Base-by-base conservation (phyloP, 371 early-diverging fungal species). In the Mucor circinelloides region DNA sequence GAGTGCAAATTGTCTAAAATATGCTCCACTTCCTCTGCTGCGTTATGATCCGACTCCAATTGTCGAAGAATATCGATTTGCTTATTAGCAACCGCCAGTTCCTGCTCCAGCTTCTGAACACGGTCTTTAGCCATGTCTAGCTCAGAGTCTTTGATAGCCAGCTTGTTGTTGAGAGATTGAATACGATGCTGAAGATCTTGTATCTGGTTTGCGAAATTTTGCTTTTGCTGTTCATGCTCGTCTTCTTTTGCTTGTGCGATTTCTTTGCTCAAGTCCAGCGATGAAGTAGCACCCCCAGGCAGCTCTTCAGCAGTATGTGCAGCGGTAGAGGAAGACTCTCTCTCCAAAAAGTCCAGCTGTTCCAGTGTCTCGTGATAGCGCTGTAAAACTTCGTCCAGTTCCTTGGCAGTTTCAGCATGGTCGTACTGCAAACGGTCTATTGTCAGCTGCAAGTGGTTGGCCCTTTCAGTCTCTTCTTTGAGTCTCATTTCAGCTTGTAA, bases 171-270 rank as follows among this genome's bases (percentile, higher is more conserved):
- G 2, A 59, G 21, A 0, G 52, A 36, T 34, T 67, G 55, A 6
- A 63, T 25, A 0, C 46, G 42, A 19, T 60, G 31, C 12, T 75
- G 66, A 21, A 80, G 50, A 2, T 54, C 42, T 9, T 40, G 42
- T 15, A 76, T 76, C 44, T 74, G 63, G 8, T 63, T 32, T 13
- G 63, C 15, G 40, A 64, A 67, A 9, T 44, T 58, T 12, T 32
- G 38, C 10, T 63, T 66, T 21, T 73, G 63, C 27, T 60, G 64
- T 13, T 56, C 59, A 36, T 69, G 34, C 7, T 67, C 64, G 6
- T 71, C 74, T 44, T 75, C 77, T 52, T 77, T 75, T 30, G 81
- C 81, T 15, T 75, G 74, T n/a, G 68, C 60, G 55, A 81, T 81
- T 67, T 81, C 81, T 48, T 78, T 70, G 60, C 68, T 70, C 7